These are phyloP conservation scores for Stygiomarasmius scandens DNA, from an alignment of 1,284 basidiomycete species.

Conservation along the genomic window DNA sequence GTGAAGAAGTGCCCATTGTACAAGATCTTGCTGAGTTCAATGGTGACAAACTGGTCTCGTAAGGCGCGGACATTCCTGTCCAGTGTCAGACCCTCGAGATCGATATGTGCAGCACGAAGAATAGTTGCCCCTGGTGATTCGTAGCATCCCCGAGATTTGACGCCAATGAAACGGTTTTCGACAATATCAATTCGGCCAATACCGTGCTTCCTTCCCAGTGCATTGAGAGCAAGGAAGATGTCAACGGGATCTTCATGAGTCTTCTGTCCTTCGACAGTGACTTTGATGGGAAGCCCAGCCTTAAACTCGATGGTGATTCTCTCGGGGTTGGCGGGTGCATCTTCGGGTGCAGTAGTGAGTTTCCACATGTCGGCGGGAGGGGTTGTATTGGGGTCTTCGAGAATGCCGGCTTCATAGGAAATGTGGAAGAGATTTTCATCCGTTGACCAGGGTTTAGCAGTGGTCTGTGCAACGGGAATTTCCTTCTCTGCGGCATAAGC, in stretches of 20 bases:
- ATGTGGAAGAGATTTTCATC: slow-evolving; percentile 99
- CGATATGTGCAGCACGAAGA: slow-evolving; percentile 93
- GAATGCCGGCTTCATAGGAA: slow-evolving; percentile 98
- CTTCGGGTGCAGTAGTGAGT: slow-evolving; percentile 84
- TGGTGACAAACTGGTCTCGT: slow-evolving; percentile 93
- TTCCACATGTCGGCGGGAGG: slow-evolving; percentile 99
- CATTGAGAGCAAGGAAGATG: slow-evolving; percentile 92
- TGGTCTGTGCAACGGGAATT: slow-evolving; percentile 95
- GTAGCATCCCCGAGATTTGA: slow-evolving; percentile 99
- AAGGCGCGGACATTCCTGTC: slow-evolving; percentile 96
- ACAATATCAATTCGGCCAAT: slow-evolving; percentile 98
- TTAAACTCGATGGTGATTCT: slow-evolving; percentile 85
- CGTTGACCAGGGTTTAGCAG: slow-evolving; percentile 98
- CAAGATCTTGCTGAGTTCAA: slow-evolving; percentile 87
- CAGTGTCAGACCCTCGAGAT: slow-evolving; percentile 95
- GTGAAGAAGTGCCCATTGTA: slow-evolving; percentile 99
- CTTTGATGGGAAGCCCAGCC: slow-evolving; percentile 84
- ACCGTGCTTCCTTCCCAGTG: slow-evolving; percentile 92
- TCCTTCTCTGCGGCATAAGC: slow-evolving; percentile 87
- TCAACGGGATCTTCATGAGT: slow-evolving; percentile 91
- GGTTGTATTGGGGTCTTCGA: slow-evolving; percentile 95
- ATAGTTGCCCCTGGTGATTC: slow-evolving; percentile 97
- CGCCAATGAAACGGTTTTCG: slow-evolving; percentile 99
- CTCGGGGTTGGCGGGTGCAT: slow-evolving; percentile 84
- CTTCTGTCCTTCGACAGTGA: slow-evolving; percentile 57